These are phyloP conservation scores for Stentor coeruleus DNA, from an alignment of 73 alveolate genomes.

Conservation along the genomic window DNA sequence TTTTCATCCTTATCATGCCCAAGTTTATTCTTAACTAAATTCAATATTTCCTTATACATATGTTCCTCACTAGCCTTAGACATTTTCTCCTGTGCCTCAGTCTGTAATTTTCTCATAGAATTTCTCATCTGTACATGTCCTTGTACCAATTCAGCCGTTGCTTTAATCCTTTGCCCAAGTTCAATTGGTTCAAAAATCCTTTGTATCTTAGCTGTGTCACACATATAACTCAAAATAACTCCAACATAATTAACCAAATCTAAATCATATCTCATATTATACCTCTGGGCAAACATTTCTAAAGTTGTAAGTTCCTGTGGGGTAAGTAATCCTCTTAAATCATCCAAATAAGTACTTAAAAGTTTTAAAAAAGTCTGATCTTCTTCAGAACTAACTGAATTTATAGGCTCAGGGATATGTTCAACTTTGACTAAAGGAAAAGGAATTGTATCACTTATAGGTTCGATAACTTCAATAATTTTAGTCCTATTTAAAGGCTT, in stretches of 20 bases:
- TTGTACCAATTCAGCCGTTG: slow-evolving; percentile 38
- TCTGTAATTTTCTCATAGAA: slow-evolving; percentile 51
- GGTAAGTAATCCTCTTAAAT: slow-evolving; percentile 31
- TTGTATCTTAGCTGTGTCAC: slow-evolving; percentile 33
- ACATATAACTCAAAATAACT: slow-evolving; percentile 41
- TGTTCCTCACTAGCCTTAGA: slow-evolving; percentile 38
- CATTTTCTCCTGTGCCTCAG: slow-evolving; percentile 40
- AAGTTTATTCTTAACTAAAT: slow-evolving; percentile 46
- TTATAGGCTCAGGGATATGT: slow-evolving; percentile 31
- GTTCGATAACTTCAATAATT: slow-evolving; percentile 40
- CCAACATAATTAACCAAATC: slow-evolving; percentile 38
- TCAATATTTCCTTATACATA: slow-evolving; percentile 45
- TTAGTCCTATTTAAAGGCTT: slow-evolving; percentile 43
- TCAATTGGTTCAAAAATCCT: slow-evolving; percentile 36
- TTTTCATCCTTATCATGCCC: slow-evolving; percentile 57
- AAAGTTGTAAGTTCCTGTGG: slow-evolving; percentile 41
- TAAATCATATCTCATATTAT: slow-evolving; percentile 33
- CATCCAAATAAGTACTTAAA: slow-evolving; percentile 43
- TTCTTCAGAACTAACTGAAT: slow-evolving; percentile 32
- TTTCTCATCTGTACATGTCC: slow-evolving; percentile 50
- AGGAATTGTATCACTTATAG: slow-evolving; percentile 33
- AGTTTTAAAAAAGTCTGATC: slow-evolving; percentile 38
- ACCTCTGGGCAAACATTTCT: slow-evolving; percentile 37
- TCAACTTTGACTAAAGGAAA: slow-evolving; percentile 34
- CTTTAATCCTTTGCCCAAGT: slow-evolving; percentile 39